These are phyloP conservation scores for Curvularia eragrostidis DNA, from an alignment of 2,329 filamentous ascomycete genomes.

Conservation along the genomic window DNA sequence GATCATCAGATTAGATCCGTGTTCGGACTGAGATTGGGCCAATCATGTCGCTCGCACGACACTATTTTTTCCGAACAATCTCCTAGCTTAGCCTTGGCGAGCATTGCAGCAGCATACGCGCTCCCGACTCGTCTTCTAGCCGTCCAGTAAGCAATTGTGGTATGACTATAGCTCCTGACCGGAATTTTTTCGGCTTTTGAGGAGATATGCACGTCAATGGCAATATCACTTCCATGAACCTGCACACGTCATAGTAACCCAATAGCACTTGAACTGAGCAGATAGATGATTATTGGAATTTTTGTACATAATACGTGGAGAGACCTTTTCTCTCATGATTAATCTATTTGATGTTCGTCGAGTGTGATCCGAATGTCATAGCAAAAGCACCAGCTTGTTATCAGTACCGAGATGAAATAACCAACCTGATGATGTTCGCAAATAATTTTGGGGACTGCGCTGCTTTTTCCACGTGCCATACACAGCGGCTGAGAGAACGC, in stretches of 20 bases:
- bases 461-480: not conserved
- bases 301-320: not conserved
- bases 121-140: not conserved
- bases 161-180: not conserved
- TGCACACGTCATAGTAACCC: not conserved
- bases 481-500: not conserved
- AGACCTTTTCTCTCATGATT: not conserved
- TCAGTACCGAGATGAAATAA: not conserved
- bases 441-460: not conserved
- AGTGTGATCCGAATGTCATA: not conserved
- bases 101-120: not conserved
- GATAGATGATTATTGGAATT: not conserved
- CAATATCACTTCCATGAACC: not conserved
- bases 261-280: not conserved
- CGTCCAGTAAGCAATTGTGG: not conserved
- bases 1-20: slow-evolving; percentile 29
- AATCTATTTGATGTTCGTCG: not conserved
- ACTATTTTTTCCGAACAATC: slow-evolving; percentile 3
- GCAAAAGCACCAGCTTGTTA: not conserved
- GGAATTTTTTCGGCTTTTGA: not conserved
- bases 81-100: not conserved
- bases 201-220: not conserved
- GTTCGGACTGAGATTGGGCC: slow-evolving; percentile 5
- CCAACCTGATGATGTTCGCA: not conserved
- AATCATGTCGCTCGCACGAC: slow-evolving; percentile 5